Percentiles rank a stretch among this genome's conserved stretches.
Evolutionary conservation across 345 rosid species (phyloP).

Genomic region (Populus tremula): DNA sequence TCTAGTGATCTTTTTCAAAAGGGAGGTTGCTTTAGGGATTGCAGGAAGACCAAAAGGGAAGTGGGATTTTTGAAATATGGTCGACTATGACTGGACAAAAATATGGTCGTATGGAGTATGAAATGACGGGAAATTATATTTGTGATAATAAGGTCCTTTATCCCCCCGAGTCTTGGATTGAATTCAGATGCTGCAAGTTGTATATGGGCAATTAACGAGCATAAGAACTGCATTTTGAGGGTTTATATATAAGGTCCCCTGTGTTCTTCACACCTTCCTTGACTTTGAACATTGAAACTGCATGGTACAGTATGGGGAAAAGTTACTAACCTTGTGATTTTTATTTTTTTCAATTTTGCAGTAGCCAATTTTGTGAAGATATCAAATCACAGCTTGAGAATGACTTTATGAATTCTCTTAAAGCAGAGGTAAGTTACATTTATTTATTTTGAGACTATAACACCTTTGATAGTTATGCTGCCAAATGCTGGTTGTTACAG

Average conservation of each 20-base stretch:
- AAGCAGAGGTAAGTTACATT: slow-evolving; percentile 51
- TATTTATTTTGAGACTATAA: not conserved
- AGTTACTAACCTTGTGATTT: not conserved
- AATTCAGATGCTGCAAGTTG: not conserved
- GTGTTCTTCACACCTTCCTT: not conserved
- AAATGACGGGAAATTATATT: not conserved
- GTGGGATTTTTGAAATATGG: not conserved
- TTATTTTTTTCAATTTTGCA: slow-evolving; percentile 34
- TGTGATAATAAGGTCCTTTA: not conserved
- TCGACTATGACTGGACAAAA: not conserved
- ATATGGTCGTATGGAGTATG: not conserved
- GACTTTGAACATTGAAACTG: not conserved
- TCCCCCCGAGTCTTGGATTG: not conserved
- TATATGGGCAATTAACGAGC: not conserved
- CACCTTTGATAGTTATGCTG: not conserved
- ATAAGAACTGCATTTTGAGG: not conserved
- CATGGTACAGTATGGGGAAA: not conserved
- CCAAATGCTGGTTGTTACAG: not conserved
- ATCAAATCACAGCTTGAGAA: slow-evolving; percentile 68
- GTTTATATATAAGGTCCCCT: not conserved
- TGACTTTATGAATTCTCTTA: slow-evolving; percentile 76
- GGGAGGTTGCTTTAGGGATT: not conserved
- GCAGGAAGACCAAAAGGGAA: not conserved
- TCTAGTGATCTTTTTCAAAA: not conserved
- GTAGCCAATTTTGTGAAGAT: slow-evolving; percentile 80